Percentiles rank a stretch among this genome's conserved stretches.
Evolutionary conservation across 495 filamentous ascomycete species (phyloP).

Genomic region (Penicillium crystallinum): DNA sequence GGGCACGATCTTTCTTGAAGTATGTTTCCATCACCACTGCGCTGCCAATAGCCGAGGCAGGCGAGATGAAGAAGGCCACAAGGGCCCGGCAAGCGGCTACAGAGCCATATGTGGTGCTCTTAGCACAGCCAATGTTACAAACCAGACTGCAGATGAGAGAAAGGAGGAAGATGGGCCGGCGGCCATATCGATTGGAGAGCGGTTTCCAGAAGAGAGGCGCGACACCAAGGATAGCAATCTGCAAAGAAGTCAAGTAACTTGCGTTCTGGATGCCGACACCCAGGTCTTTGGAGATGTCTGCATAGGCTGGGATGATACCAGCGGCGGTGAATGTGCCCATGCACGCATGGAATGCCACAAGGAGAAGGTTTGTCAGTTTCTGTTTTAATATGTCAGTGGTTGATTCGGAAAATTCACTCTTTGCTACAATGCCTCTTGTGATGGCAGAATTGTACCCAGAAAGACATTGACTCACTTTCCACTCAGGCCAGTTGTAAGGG

Average conservation of each 20-base stretch:
- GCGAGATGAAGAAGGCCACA: conserved; percentile 48
- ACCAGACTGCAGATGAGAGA: conserved; percentile 41
- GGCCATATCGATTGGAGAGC: conserved; percentile 51
- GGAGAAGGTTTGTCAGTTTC: conserved; percentile 50
- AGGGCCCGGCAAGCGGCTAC: conserved; percentile 44
- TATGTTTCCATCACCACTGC: conserved; percentile 49
- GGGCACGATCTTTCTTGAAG: conserved; percentile 44
- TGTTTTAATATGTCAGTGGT: conserved; percentile 20
- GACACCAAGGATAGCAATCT: conserved; percentile 46
- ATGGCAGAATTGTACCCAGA: neutral
- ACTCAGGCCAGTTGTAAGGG: conserved; percentile 52
- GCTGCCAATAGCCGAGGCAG: conserved; percentile 49
- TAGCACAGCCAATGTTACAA: conserved; percentile 44
- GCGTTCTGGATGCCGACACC: conserved; percentile 34
- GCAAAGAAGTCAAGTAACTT: conserved; percentile 47
- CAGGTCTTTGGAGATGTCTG: conserved; percentile 38
- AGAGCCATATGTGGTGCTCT: conserved; percentile 34
- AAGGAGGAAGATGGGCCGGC: conserved; percentile 49
- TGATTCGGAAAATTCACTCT: neutral
- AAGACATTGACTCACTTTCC: conserved; percentile 40
- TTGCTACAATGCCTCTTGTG: neutral
- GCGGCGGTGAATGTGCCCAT: conserved; percentile 55
- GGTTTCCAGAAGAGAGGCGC: conserved; percentile 53
- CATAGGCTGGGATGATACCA: conserved; percentile 48
- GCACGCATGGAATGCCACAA: conserved; percentile 51